A percentile compares a stretch with the other conserved stretches of the same genome.
Conservation (phyloP, 345 rosid genomes). For the Bruguiera sexangula region DNA sequence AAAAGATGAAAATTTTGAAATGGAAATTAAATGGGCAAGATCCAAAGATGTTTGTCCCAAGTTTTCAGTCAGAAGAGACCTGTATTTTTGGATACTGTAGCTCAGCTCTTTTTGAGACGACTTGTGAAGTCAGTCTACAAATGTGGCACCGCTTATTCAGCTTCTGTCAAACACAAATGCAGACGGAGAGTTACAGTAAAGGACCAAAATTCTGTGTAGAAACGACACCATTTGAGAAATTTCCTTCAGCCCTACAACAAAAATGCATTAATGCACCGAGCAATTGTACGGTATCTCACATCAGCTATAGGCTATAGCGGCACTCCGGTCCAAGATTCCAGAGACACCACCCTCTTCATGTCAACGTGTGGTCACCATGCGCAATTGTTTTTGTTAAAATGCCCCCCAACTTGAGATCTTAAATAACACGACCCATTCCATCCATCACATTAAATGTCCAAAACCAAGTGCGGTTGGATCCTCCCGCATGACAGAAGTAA, state of each 20-base stretch:
- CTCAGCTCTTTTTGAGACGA: not conserved
- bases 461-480: conserved; percentile 12
- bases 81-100: not conserved
- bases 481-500: conserved; percentile 14
- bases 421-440: conserved; percentile 8
- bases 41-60: too few species aligned
- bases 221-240: not conserved
- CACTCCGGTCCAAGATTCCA: conserved; percentile 6
- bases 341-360: conserved; percentile 7
- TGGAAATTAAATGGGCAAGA: too few species aligned
- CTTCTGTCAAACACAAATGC: not conserved
- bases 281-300: not conserved
- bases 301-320: not conserved
- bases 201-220: not conserved
- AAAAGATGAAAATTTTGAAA: too few species aligned
- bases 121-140: not conserved
- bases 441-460: not conserved
- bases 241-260: not conserved
- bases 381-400: not conserved
- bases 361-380: conserved; percentile 27
- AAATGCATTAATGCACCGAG: not conserved
- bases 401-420: not conserved
- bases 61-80: too few species aligned
- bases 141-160: conserved; percentile 8
- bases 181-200: not conserved